Evolutionary conservation across 306 rosid species (phyloP).

Genomic region (Gastrolobium villosum): DNA sequence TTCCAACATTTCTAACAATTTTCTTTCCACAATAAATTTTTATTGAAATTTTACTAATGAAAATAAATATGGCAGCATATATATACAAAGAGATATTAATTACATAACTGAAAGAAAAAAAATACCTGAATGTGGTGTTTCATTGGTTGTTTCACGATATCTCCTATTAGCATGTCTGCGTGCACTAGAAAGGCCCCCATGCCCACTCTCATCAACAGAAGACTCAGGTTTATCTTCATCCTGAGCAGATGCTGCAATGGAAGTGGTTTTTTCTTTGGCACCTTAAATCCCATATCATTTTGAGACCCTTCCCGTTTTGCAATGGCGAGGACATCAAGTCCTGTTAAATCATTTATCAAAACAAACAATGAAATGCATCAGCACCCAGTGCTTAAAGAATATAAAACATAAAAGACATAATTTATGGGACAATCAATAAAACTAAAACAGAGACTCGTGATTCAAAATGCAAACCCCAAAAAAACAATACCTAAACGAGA

Average conservation of each 20-base stretch:
- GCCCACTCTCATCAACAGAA: slow-evolving; percentile 60
- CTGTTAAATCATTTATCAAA: slow-evolving; percentile 53
- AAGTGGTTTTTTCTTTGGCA: slow-evolving; percentile 71
- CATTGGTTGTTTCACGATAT: slow-evolving; percentile 71
- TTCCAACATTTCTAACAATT: slow-evolving; percentile 6
- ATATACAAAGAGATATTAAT: background rate
- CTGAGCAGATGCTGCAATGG: slow-evolving; percentile 74
- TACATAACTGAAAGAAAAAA: background rate
- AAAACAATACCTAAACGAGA: slow-evolving; percentile 73
- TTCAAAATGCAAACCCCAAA: slow-evolving; percentile 35
- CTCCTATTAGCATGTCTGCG: slow-evolving; percentile 56
- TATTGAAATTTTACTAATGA: background rate
- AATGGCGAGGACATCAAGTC: slow-evolving; percentile 87
- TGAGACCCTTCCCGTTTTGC: slow-evolving; percentile 77
- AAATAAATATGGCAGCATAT: slow-evolving; percentile 9
- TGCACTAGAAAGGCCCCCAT: slow-evolving; percentile 29
- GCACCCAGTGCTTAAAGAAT: slow-evolving; percentile 2
- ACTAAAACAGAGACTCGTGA: background rate
- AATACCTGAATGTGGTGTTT: slow-evolving; percentile 61
- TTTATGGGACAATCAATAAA: background rate
- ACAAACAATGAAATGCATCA: slow-evolving; percentile 18
- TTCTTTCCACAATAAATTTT: background rate
- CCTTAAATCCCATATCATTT: slow-evolving; percentile 71
- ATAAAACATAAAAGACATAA: background rate
- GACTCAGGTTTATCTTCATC: slow-evolving; percentile 71